A percentile compares a stretch with the other conserved stretches of the same genome.
Evolutionary conservation across 2,329 filamentous ascomycete species (phyloP).

Genomic region (Sarocladiaceae sp.): DNA sequence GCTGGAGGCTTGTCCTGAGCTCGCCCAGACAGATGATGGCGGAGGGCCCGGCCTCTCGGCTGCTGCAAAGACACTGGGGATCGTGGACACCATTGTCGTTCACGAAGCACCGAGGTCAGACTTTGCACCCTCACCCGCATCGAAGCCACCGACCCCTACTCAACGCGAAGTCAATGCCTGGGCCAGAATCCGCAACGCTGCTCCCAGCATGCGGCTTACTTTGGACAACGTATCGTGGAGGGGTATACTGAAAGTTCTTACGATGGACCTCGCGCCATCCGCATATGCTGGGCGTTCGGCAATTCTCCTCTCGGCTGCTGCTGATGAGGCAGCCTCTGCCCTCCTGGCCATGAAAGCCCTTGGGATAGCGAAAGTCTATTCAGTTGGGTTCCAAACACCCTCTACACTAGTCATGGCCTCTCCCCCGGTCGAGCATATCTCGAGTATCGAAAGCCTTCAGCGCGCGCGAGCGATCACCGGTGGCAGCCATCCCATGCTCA

Average conservation of each 20-base stretch:
- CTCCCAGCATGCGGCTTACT: constrained; percentile 50
- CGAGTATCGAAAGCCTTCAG: constrained; percentile 61
- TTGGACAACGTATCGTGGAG: constrained; percentile 84
- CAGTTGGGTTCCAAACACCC: constrained; percentile 69
- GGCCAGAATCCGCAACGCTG: constrained; percentile 20
- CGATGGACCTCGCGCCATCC: constrained; percentile 73
- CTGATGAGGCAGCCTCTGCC: constrained; percentile 69
- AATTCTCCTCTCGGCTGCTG: constrained; percentile 65
- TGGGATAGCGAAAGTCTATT: constrained; percentile 73
- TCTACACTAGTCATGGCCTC: constrained; percentile 53
- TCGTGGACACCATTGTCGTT: constrained; percentile 70
- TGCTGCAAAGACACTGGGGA: constrained; percentile 70
- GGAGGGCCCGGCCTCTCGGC: constrained; percentile 59
- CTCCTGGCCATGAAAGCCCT: constrained; percentile 75
- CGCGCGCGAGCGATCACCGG: constrained; percentile 42
- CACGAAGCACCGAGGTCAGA: constrained; percentile 5
- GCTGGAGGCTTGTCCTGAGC: constrained; percentile 48
- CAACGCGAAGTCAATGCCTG: constrained; percentile 17
- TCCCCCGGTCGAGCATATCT: constrained; percentile 71
- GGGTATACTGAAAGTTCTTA: constrained; percentile 75
- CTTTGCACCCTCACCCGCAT: constrained; percentile 39
- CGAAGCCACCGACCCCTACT: constrained; percentile 41
- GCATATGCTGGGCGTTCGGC: constrained; percentile 72
- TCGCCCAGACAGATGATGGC: constrained; percentile 42
- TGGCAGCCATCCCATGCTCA: constrained; percentile 64